These are phyloP conservation scores for Podospora pseudopauciseta DNA, from an alignment of 495 filamentous ascomycete species.

Conservation along the genomic window DNA sequence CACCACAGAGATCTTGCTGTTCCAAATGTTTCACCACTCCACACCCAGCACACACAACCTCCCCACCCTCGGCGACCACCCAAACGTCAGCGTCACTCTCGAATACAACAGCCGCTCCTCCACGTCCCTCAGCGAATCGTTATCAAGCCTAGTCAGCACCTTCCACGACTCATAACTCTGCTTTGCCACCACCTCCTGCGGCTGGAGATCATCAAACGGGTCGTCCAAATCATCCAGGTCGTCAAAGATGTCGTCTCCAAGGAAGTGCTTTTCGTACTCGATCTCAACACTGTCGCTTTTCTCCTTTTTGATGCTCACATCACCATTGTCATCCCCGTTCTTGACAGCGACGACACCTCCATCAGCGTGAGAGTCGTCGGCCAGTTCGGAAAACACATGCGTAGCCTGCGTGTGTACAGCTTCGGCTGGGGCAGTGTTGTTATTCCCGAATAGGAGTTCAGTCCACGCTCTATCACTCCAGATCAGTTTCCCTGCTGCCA, in stretches of 20 bases:
- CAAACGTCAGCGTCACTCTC: slow-evolving; percentile 53
- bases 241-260: neutral
- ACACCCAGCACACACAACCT: slow-evolving; percentile 48
- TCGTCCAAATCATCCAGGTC: neutral
- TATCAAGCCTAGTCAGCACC: slow-evolving; percentile 33
- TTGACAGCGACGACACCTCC: neutral
- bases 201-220: neutral
- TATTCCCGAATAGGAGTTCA: slow-evolving; percentile 45
- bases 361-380: neutral
- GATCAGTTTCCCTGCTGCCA: slow-evolving; percentile 47
- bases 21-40: slow-evolving; percentile 33
- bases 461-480: slow-evolving; percentile 52
- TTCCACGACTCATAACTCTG: slow-evolving; percentile 28
- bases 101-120: slow-evolving; percentile 49
- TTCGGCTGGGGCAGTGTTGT: neutral
- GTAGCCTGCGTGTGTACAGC: no score
- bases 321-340: no score
- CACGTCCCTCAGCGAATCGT: slow-evolving; percentile 40
- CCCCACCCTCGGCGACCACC: slow-evolving; percentile 46
- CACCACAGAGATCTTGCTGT: neutral
- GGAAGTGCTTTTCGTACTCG: neutral
- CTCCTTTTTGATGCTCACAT: neutral
- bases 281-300: no score
- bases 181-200: neutral
- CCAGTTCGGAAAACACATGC: no score